Evolutionary conservation across 164 flowering plant species (phyloP).

Genomic region (Chloranthus sessilifolius): DNA sequence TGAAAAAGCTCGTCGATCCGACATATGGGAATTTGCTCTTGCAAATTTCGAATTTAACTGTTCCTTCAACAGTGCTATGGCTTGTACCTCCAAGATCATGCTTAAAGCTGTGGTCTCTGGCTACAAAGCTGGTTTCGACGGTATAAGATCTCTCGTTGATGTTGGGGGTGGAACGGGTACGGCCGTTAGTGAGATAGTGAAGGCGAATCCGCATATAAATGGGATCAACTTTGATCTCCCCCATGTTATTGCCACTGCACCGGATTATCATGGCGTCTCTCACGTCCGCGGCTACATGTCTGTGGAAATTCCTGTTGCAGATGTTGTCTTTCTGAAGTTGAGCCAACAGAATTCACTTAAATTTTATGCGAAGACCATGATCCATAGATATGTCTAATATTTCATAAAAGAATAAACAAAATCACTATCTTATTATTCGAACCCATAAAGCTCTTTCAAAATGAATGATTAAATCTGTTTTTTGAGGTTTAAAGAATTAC

Average conservation of each 20-base stretch:
- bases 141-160: slow-evolving; percentile 9
- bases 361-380: no score
- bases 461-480: no score
- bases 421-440: no score
- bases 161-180: slow-evolving; percentile 14
- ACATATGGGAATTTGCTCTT: background rate
- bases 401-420: no score
- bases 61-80: slow-evolving; percentile 11
- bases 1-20: slow-evolving; percentile 26
- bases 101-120: slow-evolving; percentile 4
- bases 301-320: slow-evolving; percentile 19
- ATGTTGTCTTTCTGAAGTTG: slow-evolving; percentile 13
- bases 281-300: slow-evolving; percentile 52
- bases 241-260: slow-evolving; percentile 12
- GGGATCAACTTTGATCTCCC: slow-evolving; percentile 13
- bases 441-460: no score
- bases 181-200: slow-evolving; percentile 5
- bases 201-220: slow-evolving; percentile 7
- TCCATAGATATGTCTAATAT: no score
- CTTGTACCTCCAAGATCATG: slow-evolving; percentile 7
- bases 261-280: slow-evolving; percentile 5
- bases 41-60: background rate
- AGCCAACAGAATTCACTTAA: no score
- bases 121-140: slow-evolving; percentile 8
- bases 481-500: no score